Evolutionary conservation across 164 flowering plant species (phyloP).

Genomic region (Vitis vinifera): ASM3070453v1 NC_081812.1:14198001-14198500

Average conservation of each 20-base stretch:
- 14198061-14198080: background rate
- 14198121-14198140: no score
- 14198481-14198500: background rate
- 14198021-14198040: background rate
- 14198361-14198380: conserved; percentile 1
- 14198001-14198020: background rate
- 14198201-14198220: background rate
- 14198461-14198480: no score
- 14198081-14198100: background rate
- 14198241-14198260: background rate
- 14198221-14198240: background rate
- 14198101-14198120: no score
- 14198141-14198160: background rate
- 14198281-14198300: background rate
- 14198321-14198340: background rate
- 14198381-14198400: background rate
- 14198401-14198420: no score
- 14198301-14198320: background rate
- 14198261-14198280: background rate
- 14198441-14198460: no score
- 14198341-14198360: background rate
- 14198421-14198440: no score
- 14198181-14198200: background rate
- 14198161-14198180: background rate
- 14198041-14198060: background rate